Conservation (phyloP, 2,329 filamentous ascomycete species). For the Trichoderma sp. region DNA sequence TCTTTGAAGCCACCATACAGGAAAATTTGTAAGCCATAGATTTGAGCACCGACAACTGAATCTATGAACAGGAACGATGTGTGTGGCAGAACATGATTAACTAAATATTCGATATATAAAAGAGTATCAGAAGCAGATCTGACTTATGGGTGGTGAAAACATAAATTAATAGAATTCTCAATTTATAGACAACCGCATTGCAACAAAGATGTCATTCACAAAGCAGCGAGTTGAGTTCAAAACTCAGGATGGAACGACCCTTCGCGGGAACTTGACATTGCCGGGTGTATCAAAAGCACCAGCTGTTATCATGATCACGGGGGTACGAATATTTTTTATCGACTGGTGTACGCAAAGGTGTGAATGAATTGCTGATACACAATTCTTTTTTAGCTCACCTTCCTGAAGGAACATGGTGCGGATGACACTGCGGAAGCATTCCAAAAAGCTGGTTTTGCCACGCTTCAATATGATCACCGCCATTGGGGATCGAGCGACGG, state of each 20-base stretch:
- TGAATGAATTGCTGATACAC: not conserved
- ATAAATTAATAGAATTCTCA: not conserved
- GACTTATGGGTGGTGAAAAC: not conserved
- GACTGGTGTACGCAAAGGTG: not conserved
- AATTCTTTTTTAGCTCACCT: not conserved
- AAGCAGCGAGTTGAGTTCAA: not conserved
- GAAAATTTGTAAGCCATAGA: not conserved
- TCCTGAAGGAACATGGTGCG: not conserved
- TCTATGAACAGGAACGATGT: not conserved
- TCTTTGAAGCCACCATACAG: not conserved
- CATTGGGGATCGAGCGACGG: not conserved
- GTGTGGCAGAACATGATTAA: not conserved
- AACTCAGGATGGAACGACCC: not conserved
- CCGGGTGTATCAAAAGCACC: not conserved
- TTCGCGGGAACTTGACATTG: not conserved
- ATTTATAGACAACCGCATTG: not conserved
- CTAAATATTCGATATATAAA: not conserved
- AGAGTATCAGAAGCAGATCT: not conserved
- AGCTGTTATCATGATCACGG: not conserved
- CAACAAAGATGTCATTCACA: not conserved
- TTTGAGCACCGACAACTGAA: not conserved
- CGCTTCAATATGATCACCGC: not conserved
- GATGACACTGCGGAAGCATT: not conserved
- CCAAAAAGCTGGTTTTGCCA: not conserved
- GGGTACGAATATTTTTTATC: not conserved